phyloP scores from a whole-genome alignment of 2,329 filamentous ascomycete genomes.

The Cryoendolithus antarcticus region DNA sequence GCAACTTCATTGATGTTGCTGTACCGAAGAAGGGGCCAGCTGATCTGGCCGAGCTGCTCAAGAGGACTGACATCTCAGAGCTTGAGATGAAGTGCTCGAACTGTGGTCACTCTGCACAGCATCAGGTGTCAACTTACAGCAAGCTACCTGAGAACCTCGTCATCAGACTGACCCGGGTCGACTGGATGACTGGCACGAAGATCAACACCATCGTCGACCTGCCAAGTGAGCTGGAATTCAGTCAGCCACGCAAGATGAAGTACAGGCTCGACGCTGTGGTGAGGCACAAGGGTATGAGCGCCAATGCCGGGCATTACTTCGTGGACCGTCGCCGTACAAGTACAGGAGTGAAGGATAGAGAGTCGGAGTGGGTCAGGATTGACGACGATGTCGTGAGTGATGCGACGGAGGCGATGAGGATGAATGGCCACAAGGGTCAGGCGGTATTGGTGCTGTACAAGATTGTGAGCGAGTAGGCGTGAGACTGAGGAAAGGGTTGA shows the following conservation, averaged over 20 bases:
- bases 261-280: conserved; percentile 7
- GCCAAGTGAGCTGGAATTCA: not conserved
- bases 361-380: conserved; percentile 1
- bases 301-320: conserved; percentile 8
- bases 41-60: conserved; percentile 2
- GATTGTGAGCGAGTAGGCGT: not conserved
- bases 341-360: not conserved
- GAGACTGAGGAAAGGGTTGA: too few species aligned
- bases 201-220: conserved; percentile 3
- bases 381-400: conserved; percentile 2
- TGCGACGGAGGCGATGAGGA: not conserved
- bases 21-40: conserved; percentile 1
- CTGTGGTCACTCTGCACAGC: not conserved
- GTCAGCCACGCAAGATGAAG: conserved; percentile 1
- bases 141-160: conserved; percentile 5
- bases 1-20: conserved; percentile 1
- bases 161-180: conserved; percentile 4
- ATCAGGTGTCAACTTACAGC: not conserved
- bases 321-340: conserved; percentile 3
- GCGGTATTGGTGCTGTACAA: conserved; percentile 3
- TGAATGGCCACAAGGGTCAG: not conserved
- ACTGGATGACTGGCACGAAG: not conserved
- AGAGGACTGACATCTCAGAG: too few species aligned
- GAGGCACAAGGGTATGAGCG: conserved; percentile 3
- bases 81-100: conserved; percentile 2